A percentile compares a stretch with the other conserved stretches of the same genome.
These are phyloP conservation scores for Phytophthora vignae DNA, from an alignment of 352 stramenopile species.

Conservation along the genomic window DNA sequence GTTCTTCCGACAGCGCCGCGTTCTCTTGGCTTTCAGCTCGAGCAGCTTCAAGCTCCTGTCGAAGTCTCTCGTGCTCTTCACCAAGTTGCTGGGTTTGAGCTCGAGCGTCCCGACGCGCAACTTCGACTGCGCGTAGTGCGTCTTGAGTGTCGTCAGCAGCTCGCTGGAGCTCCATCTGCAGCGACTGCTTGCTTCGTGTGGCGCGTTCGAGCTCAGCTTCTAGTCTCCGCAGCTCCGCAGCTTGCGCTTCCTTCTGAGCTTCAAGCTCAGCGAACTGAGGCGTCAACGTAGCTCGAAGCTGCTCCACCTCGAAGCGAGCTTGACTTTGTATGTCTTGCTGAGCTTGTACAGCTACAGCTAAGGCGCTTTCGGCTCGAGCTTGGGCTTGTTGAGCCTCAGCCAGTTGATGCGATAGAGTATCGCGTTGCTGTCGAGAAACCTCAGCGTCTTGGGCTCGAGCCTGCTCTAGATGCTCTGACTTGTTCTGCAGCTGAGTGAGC, in stretches of 20 bases:
- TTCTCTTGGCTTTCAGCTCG: conserved; percentile 51
- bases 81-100: conserved; percentile 46
- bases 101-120: conserved; percentile 62
- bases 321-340: conserved; percentile 31
- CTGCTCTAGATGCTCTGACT: conserved; percentile 63
- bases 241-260: conserved; percentile 34
- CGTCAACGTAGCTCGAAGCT: conserved; percentile 33
- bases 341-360: conserved; percentile 22
- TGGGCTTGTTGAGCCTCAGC: conserved; percentile 34
- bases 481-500: conserved; percentile 61
- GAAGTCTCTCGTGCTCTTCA: conserved; percentile 52
- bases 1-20: conserved; percentile 51
- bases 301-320: conserved; percentile 34
- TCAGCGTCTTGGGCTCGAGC: conserved; percentile 48
- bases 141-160: conserved; percentile 66
- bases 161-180: conserved; percentile 69
- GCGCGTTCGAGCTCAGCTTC: conserved; percentile 60
- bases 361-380: conserved; percentile 18
- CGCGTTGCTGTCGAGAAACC: conserved; percentile 32
- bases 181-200: conserved; percentile 46
- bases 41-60: conserved; percentile 59
- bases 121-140: conserved; percentile 66
- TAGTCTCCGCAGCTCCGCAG: conserved; percentile 49
- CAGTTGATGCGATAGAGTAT: conserved; percentile 26
- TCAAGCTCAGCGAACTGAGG: conserved; percentile 39